Conservation (phyloP, 2,329 filamentous ascomycete species). For the Acephala macrosclerotiorum region DNA sequence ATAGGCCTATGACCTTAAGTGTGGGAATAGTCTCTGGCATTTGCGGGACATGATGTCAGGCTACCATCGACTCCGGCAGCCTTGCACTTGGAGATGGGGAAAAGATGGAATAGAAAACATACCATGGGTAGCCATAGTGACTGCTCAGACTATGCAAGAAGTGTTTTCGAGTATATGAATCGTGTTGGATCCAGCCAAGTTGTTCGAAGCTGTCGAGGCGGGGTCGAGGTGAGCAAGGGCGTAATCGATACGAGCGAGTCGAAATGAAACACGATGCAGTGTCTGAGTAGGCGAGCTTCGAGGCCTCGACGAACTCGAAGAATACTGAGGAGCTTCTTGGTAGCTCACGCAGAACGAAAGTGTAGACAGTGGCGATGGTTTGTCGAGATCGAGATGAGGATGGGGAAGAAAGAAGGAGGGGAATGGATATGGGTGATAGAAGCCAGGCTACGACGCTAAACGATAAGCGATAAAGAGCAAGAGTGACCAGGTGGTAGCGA, state of each 20-base stretch:
- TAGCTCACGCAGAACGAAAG: constrained; percentile 16
- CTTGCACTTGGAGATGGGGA: constrained; percentile 13
- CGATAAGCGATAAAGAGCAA: too few relatives aligned
- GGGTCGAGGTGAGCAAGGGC: constrained; percentile 11
- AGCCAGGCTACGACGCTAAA: background rate
- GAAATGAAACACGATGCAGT: constrained; percentile 12
- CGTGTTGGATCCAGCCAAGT: background rate
- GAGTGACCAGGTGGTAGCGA: too few relatives aligned
- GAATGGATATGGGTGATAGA: background rate
- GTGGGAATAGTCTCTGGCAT: background rate
- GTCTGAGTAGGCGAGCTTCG: background rate
- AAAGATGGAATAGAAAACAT: constrained; percentile 17
- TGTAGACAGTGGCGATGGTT: constrained; percentile 5
- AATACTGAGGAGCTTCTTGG: constrained; percentile 3
- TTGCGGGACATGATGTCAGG: background rate
- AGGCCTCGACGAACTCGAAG: constrained; percentile 12
- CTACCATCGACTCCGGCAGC: constrained; percentile 22
- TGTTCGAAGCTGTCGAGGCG: constrained; percentile 10
- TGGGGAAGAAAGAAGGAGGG: background rate
- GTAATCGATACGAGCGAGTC: constrained; percentile 3
- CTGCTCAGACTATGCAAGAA: background rate
- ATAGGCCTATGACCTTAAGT: background rate
- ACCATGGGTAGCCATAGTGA: constrained; percentile 35
- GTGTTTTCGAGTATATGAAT: background rate
- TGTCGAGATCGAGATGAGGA: constrained; percentile 12